Conservation (phyloP, 768 basidiomycete genomes). For the Xerocomus potaroensis region DNA sequence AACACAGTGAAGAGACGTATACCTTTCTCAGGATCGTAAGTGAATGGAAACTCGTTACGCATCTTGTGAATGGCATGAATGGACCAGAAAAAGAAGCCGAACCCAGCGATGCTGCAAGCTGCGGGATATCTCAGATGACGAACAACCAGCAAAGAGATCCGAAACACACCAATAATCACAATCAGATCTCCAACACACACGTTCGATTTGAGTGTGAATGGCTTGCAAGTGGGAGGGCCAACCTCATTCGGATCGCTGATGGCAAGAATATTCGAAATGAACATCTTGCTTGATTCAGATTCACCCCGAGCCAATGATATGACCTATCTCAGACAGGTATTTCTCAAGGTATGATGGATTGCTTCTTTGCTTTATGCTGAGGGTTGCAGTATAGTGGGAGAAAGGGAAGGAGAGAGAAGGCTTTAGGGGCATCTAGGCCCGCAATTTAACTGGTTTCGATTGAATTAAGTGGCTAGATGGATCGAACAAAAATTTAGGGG, state of each 20-base stretch:
- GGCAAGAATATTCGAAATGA: neutral
- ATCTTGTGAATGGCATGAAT: slow-evolving; percentile 22
- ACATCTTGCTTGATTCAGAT: slow-evolving; percentile 1
- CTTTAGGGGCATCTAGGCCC: neutral
- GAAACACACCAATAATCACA: slow-evolving; percentile 19
- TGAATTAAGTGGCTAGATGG: neutral
- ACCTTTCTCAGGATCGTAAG: slow-evolving; percentile 1
- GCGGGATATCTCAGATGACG: neutral
- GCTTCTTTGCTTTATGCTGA: no score
- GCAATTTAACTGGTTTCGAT: no score
- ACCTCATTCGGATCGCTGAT: neutral
- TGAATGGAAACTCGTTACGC: slow-evolving; percentile 8
- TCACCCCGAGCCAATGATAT: no score
- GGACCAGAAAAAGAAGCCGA: slow-evolving; percentile 19
- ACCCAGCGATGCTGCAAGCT: slow-evolving; percentile 16
- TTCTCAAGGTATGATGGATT: neutral
- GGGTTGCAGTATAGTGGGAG: no score
- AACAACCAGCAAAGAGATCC: neutral
- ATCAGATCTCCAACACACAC: slow-evolving; percentile 25
- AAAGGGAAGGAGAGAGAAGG: no score
- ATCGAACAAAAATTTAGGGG: neutral
- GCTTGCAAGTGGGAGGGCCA: slow-evolving; percentile 7
- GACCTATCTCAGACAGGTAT: no score
- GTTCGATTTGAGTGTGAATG: slow-evolving; percentile 4
- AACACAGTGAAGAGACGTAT: neutral